Percentiles rank a stretch among this genome's conserved stretches.
These are phyloP conservation scores for Boletus mariae DNA, from an alignment of 1,284 basidiomycete species.

Conservation along the genomic window DNA sequence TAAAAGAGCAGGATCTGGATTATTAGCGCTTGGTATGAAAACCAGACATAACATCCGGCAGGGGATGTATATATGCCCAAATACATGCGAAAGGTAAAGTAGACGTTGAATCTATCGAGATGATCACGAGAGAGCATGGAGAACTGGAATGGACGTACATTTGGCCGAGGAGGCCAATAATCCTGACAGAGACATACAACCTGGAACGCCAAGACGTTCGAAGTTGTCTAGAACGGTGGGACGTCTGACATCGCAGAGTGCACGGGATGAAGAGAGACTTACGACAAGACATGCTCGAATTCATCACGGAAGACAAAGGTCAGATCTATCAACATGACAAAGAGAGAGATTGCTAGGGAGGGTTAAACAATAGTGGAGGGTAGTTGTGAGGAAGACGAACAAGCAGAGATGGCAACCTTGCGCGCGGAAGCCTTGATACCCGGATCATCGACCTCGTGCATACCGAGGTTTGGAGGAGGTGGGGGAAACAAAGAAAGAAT, in stretches of 20 bases:
- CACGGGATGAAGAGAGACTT: background rate
- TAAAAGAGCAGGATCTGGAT: constrained; percentile 15
- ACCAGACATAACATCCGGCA: constrained; percentile 17
- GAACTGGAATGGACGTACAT: constrained; percentile 11
- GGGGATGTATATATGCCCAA: constrained; percentile 7
- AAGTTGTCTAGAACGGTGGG: constrained; percentile 6
- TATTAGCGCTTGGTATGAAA: constrained; percentile 15
- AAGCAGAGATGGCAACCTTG: constrained; percentile 11
- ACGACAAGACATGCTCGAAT: constrained; percentile 19
- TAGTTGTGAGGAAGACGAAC: background rate
- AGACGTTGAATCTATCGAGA: constrained; percentile 17
- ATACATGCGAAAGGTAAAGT: constrained; percentile 19
- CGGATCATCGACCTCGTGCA: background rate
- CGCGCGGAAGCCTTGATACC: constrained; percentile 1
- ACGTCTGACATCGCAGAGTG: background rate
- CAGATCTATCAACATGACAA: constrained; percentile 17
- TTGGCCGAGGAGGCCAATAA: constrained; percentile 16
- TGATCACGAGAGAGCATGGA: background rate
- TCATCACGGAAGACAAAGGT: constrained; percentile 17
- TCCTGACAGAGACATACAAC: constrained; percentile 14
- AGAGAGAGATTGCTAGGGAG: constrained; percentile 5
- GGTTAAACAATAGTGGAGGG: background rate
- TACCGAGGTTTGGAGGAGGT: background rate
- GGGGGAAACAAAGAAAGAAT: background rate
- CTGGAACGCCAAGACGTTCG: constrained; percentile 8